These are phyloP conservation scores for Ustilago trichophora DNA, from an alignment of 1,284 basidiomycete genomes.

Conservation along the genomic window DNA sequence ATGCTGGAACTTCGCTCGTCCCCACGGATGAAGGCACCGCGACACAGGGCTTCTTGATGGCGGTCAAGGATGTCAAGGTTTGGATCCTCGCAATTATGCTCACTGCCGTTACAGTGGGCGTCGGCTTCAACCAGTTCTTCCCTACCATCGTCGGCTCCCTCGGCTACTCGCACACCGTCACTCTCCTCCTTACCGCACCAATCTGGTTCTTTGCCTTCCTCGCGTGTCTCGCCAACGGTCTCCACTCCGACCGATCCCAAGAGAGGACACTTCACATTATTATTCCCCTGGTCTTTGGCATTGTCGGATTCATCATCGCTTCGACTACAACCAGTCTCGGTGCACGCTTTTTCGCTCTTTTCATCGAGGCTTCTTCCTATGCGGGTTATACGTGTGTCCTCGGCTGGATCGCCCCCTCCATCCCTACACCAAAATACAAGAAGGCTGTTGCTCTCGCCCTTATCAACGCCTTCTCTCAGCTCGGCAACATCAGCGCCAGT, in stretches of 20 bases:
- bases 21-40: constrained; percentile 69
- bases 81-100: constrained; percentile 52
- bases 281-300: constrained; percentile 30
- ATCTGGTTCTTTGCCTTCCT: constrained; percentile 57
- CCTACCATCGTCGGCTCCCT: constrained; percentile 58
- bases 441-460: constrained; percentile 47
- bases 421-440: constrained; percentile 53
- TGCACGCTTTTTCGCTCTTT: constrained; percentile 49
- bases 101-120: constrained; percentile 26
- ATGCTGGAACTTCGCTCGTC: constrained; percentile 74
- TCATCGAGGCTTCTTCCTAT: constrained; percentile 48
- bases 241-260: constrained; percentile 46
- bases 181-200: constrained; percentile 48
- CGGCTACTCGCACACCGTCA: constrained; percentile 41
- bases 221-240: constrained; percentile 47
- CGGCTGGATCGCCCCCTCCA: constrained; percentile 48
- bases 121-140: constrained; percentile 62
- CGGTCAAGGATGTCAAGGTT: constrained; percentile 46
- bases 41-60: constrained; percentile 42
- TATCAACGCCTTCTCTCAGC: constrained; percentile 68
- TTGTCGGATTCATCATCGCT: constrained; percentile 57
- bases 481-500: constrained; percentile 68
- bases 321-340: constrained; percentile 30
- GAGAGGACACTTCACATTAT: constrained; percentile 53
- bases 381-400: constrained; percentile 51